Evolutionary conservation across 2,329 filamentous ascomycete species (phyloP).

Genomic region (Diaporthe destruens): DNA sequence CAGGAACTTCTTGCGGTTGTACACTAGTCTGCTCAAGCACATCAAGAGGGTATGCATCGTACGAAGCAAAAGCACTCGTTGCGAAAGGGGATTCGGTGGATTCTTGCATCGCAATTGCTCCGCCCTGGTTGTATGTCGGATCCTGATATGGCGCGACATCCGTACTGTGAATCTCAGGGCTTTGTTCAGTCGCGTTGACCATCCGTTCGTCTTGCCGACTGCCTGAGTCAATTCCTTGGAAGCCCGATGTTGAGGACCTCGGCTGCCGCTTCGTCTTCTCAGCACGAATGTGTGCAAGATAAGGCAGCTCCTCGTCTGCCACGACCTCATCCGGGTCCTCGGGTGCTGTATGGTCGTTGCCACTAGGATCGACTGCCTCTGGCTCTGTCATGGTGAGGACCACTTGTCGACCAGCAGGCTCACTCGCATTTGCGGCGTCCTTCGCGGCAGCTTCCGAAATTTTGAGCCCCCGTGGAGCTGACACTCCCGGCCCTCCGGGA

Average conservation of each 20-base stretch:
- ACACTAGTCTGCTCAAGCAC: constrained; percentile 25
- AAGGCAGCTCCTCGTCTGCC: constrained; percentile 38
- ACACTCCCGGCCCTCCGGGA: constrained; percentile 7
- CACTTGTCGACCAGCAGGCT: not conserved
- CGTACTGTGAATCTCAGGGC: not conserved
- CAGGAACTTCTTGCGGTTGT: not conserved
- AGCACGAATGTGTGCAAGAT: constrained; percentile 38
- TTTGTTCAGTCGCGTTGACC: not conserved
- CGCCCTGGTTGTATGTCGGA: not conserved
- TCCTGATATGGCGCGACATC: too few species aligned
- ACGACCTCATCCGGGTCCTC: constrained; percentile 8
- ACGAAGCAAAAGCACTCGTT: not conserved
- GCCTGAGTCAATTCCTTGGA: not conserved
- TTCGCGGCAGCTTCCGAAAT: constrained; percentile 38
- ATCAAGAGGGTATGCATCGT: constrained; percentile 36
- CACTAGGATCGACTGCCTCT: not conserved
- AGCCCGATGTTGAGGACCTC: not conserved
- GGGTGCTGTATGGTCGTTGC: not conserved
- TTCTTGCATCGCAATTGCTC: not conserved
- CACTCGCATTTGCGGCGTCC: constrained; percentile 27
- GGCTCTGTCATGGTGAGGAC: not conserved
- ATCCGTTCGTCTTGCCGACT: not conserved
- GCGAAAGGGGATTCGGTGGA: not conserved
- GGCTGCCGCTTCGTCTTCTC: constrained; percentile 10
- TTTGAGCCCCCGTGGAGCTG: constrained; percentile 37